Base-by-base conservation (phyloP, 768 basidiomycete species). In the Serendipita indica region DNA sequence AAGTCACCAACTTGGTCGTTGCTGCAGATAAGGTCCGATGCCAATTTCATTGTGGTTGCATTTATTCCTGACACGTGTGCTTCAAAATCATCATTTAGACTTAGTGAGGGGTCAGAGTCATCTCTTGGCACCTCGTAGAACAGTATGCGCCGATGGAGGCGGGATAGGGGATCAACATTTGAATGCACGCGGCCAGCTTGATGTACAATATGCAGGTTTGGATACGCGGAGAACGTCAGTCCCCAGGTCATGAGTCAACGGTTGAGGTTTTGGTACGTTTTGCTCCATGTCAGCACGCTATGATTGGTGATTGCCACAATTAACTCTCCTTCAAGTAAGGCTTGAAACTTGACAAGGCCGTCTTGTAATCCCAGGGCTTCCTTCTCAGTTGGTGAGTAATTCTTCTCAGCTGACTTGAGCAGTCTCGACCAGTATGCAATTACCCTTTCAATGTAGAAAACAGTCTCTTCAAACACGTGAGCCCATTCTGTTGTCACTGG, bases 291-390 rank as follows among this genome's bases (percentile, higher is more conserved):
- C 0, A 74, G 61, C 0, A 72, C 71, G 62, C 60, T 61, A 25
- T 63, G 67, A 52, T 64, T 57, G 0, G 65, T 68, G 14, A 68
- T 59, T 1, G 61, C 22, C 2, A 67, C 22, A 7, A 72, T 63
- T 1, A 61, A 39, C 62, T 69, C 69, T 1, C 72, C 73, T 65
- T 75, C 70, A 2, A 74, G 65, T 60, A 66, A 69, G 0, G 69
- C 66, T 58, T 71, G 70, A 37, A 71, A 73, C 57, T 70, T 69
- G 13, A 73, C 65, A 0, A 74, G 58, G 5, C 63, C 69, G 63
- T 74, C 72, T 39, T 74, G 73, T 2, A 68, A 49, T 0, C 68
- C 72, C 35, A 75, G 57, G 0, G 73, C 74, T 63, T 75, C 72
- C 27, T 69, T 16, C 63, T 75, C 72, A 0, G 73, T 74, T 0